A percentile compares a stretch with the other conserved stretches of the same genome.
These are phyloP conservation scores for Coleophoma crateriformis DNA, from an alignment of 2,329 filamentous ascomycete genomes.

Conservation along the genomic window DNA sequence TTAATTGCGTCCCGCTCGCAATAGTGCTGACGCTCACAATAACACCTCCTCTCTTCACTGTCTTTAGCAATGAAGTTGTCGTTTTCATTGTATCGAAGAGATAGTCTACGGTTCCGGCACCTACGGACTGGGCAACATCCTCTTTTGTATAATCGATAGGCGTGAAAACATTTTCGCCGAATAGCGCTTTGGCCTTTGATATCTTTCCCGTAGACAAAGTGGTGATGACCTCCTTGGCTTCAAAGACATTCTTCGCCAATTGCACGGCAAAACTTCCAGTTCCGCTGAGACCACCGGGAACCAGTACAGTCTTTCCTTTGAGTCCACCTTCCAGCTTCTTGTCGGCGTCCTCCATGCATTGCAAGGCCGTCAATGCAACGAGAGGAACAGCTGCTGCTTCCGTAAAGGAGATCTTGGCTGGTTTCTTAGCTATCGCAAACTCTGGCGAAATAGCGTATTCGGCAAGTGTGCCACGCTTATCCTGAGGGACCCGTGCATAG, in stretches of 20 bases:
- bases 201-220: slow-evolving; percentile 38
- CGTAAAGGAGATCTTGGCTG: slow-evolving; percentile 30
- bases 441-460: slow-evolving; percentile 16
- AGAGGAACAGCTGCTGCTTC: slow-evolving; percentile 35
- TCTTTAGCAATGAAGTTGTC: slow-evolving; percentile 28
- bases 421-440: slow-evolving; percentile 21
- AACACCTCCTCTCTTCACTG: slow-evolving; percentile 29
- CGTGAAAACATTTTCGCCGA: slow-evolving; percentile 34
- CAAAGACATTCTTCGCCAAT: slow-evolving; percentile 37
- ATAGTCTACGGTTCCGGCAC: slow-evolving; percentile 32
- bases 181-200: slow-evolving; percentile 26
- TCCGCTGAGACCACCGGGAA: slow-evolving; percentile 30
- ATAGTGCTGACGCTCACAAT: slow-evolving; percentile 31
- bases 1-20: slow-evolving; percentile 31
- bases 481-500: slow-evolving; percentile 28
- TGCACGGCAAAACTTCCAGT: slow-evolving; percentile 34
- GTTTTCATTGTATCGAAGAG: slow-evolving; percentile 35
- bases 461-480: slow-evolving; percentile 25
- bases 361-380: slow-evolving; percentile 30
- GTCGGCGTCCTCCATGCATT: slow-evolving; percentile 11
- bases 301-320: slow-evolving; percentile 3
- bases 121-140: slow-evolving; percentile 24
- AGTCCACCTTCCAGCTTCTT: slow-evolving; percentile 2
- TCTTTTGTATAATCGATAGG: slow-evolving; percentile 33
- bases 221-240: slow-evolving; percentile 37